Conservation (phyloP, 768 basidiomycete genomes). For the Kwoniella dejecticola region DNA sequence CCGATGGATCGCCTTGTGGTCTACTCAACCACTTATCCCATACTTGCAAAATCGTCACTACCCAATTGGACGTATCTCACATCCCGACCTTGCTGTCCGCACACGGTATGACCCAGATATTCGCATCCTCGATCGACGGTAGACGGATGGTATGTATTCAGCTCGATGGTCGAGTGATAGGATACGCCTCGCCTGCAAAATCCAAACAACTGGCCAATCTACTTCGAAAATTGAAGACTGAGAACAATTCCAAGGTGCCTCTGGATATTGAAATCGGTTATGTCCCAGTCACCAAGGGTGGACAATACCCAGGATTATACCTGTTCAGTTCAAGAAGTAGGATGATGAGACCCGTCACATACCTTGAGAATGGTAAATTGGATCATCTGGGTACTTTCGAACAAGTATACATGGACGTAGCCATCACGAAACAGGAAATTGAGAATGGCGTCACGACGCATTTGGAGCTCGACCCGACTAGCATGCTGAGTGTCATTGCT, state of each 20-base stretch:
- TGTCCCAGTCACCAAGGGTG: slow-evolving; percentile 84
- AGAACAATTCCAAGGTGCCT: slow-evolving; percentile 75
- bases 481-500: slow-evolving; percentile 92
- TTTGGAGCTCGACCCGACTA: slow-evolving; percentile 90
- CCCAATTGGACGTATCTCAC: slow-evolving; percentile 71
- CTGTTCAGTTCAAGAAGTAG: slow-evolving; percentile 81
- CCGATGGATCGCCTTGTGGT: slow-evolving; percentile 96
- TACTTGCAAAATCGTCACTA: slow-evolving; percentile 85
- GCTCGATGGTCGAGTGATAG: slow-evolving; percentile 91
- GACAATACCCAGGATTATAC: slow-evolving; percentile 95
- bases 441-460: slow-evolving; percentile 75
- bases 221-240: slow-evolving; percentile 93
- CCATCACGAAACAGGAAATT: slow-evolving; percentile 84
- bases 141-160: slow-evolving; percentile 81
- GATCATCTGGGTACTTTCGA: slow-evolving; percentile 96
- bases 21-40: slow-evolving; percentile 94
- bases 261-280: slow-evolving; percentile 92
- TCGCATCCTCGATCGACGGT: slow-evolving; percentile 77
- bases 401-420: slow-evolving; percentile 99
- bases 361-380: slow-evolving; percentile 76
- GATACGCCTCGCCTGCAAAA: slow-evolving; percentile 78
- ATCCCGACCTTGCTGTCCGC: slow-evolving; percentile 78
- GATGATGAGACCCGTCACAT: slow-evolving; percentile 98
- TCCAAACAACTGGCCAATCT: slow-evolving; percentile 78
- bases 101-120: slow-evolving; percentile 92